Evolutionary conservation across 352 stramenopile species (phyloP), one percentile per base, ranked within the genome.

Genomic region (Phytophthora pinifolia): DNA sequence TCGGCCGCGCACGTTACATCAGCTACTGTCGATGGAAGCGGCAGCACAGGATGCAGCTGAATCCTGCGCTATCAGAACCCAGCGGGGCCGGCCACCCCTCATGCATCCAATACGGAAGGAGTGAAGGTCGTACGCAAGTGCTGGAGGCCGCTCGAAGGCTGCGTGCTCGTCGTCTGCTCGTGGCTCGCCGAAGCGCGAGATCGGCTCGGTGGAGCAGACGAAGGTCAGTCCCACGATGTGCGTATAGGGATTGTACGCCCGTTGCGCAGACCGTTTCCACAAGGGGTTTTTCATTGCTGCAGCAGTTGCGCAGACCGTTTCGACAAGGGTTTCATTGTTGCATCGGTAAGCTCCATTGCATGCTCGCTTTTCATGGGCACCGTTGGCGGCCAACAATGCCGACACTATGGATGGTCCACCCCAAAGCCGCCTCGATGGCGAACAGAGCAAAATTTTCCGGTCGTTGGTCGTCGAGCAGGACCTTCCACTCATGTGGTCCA

Each of bases 131-230:
- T 55, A 35, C 6, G 25, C 25, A 29, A 29, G 25, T 29, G 5
- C 25, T 29, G 25, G 25, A 29, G 25, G 25, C 25, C 25, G 25
- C 39, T 46, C 13, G 17, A 53, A 32, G 14, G 6, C 5, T 29
- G 25, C 25, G 25, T 29, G 5, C 5, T 29, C 0, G 25, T 29
- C 25, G 25, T 29, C 25, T 29, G 25, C 25, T 29, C 25, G 25
- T 29, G 25, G 25, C 25, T 7, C 25, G 2, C 25, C 5, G 25
- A n/a, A n/a, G n/a, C n/a, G n/a, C 25, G 54, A 27, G 47, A 39
- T 62, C 37, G 36, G 33, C 47, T 59, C 42, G 41, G 41, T 60
- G 49, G 49, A 55, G 57, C 49, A 54, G 57, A 22, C 43, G 54
- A 47, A n/a, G 29, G 35, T 44, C 39, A 18, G 56, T 60, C 50